phyloP scores from a whole-genome alignment of 1,284 basidiomycete genomes.

The Phylloboletellus chloephorus region DNA sequence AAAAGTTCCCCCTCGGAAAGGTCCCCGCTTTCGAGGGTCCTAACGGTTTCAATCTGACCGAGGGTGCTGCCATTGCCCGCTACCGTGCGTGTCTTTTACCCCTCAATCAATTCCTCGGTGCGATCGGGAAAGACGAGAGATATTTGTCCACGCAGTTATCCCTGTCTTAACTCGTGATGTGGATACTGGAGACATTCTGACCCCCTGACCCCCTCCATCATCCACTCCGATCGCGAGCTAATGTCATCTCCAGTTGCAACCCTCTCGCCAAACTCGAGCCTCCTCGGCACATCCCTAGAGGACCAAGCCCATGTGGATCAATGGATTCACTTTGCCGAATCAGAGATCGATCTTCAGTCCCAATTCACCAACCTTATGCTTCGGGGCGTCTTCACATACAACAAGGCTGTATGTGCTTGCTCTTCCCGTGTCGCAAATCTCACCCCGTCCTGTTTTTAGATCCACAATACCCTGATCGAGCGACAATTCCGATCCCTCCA shows the following conservation, averaged over 20 bases:
- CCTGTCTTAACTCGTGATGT: slow-evolving; percentile 57
- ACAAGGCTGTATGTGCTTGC: slow-evolving; percentile 43
- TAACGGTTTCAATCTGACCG: slow-evolving; percentile 79
- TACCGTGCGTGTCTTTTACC: slow-evolving; percentile 68
- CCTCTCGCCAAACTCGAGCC: slow-evolving; percentile 61
- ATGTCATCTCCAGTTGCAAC: slow-evolving; percentile 55
- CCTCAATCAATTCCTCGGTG: slow-evolving; percentile 13
- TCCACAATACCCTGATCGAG: slow-evolving; percentile 51
- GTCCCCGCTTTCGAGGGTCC: slow-evolving; percentile 77
- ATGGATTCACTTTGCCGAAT: slow-evolving; percentile 62
- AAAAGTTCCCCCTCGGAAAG: slow-evolving; percentile 81
- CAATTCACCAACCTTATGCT: slow-evolving; percentile 32
- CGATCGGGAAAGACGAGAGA: slow-evolving; percentile 23
- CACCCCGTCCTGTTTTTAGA: slow-evolving; percentile 35
- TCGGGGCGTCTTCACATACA: slow-evolving; percentile 44
- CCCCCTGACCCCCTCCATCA: slow-evolving; percentile 1
- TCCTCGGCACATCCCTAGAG: slow-evolving; percentile 53
- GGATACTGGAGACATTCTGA: slow-evolving; percentile 43
- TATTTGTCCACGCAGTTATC: slow-evolving; percentile 43
- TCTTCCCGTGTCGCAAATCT: slow-evolving; percentile 34
- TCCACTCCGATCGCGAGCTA: slow-evolving; percentile 16
- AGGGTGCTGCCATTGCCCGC: slow-evolving; percentile 77
- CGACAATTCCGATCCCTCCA: slow-evolving; percentile 51
- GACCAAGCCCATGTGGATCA: slow-evolving; percentile 62
- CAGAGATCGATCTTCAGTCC: slow-evolving; percentile 41